phyloP scores from a whole-genome alignment of 257 asterid genomes.

The Solanum habrochaites region DNA sequence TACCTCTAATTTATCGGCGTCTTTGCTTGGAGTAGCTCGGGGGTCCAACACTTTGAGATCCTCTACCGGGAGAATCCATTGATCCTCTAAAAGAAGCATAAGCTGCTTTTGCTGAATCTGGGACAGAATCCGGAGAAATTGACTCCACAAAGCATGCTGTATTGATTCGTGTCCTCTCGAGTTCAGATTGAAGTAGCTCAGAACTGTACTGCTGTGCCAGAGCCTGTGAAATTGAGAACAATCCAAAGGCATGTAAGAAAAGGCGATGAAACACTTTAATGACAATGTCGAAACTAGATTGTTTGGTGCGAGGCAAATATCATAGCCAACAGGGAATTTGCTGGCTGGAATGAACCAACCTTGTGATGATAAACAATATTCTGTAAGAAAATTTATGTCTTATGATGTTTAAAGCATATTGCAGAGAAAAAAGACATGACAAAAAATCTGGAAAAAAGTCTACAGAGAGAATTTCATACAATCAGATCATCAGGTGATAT shows the following conservation, averaged over 20 bases:
- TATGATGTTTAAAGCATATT: neutral
- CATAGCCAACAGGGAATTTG: neutral
- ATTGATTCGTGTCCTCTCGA: constrained; percentile 86
- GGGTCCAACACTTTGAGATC: constrained; percentile 37
- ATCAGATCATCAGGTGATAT: constrained; percentile 96
- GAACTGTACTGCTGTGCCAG: constrained; percentile 91
- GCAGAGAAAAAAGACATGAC: neutral
- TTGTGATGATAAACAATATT: neutral
- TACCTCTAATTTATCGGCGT: constrained; percentile 41
- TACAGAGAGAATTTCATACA: constrained; percentile 31
- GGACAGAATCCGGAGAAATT: constrained; percentile 65
- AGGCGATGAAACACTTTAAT: neutral
- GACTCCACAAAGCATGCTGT: constrained; percentile 93
- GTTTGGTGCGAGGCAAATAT: neutral
- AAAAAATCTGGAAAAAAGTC: neutral
- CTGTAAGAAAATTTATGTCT: neutral
- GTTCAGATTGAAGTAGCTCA: constrained; percentile 82
- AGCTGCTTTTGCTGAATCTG: constrained; percentile 97
- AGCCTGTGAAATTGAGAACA: constrained; percentile 33
- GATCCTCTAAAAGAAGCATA: constrained; percentile 87
- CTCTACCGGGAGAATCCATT: constrained; percentile 48
- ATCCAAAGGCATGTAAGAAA: neutral
- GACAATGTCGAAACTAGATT: neutral
- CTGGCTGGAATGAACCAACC: neutral
- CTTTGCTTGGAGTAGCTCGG: constrained; percentile 83